phyloP scores from a whole-genome alignment of 768 basidiomycete genomes.

The Ramaria sp. region DNA sequence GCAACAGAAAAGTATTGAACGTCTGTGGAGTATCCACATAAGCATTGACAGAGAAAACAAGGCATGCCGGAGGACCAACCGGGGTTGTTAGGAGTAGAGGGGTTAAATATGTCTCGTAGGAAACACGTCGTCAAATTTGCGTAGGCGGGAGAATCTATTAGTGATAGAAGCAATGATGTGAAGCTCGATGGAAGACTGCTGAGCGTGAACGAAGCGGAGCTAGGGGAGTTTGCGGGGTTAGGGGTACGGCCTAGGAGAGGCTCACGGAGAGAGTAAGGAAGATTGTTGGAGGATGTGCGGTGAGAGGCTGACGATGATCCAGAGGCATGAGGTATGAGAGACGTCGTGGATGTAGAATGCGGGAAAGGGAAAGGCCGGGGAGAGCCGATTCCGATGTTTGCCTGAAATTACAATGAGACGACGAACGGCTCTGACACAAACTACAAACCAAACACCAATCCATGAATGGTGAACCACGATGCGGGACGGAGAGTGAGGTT shows the following conservation, averaged over 20 bases:
- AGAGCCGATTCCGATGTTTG: conserved; percentile 81
- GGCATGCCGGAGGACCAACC: conserved; percentile 10
- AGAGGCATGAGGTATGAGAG: not conserved
- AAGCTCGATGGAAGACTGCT: conserved; percentile 70
- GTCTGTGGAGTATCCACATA: conserved; percentile 9
- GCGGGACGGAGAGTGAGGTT: conserved; percentile 86
- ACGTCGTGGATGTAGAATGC: not conserved
- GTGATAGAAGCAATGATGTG: conserved; percentile 74
- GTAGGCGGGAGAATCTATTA: conserved; percentile 95
- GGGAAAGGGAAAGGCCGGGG: conserved; percentile 13
- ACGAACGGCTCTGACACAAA: not conserved
- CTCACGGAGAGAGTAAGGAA: conserved; percentile 31
- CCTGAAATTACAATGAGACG: conserved; percentile 29
- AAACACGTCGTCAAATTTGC: conserved; percentile 83
- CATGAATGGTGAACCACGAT: conserved; percentile 97
- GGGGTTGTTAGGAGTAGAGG: conserved; percentile 63
- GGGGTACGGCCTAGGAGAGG: conserved; percentile 23
- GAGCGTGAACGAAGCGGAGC: conserved; percentile 29
- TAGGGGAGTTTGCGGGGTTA: not conserved
- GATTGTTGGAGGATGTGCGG: conserved; percentile 10
- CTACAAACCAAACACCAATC: conserved; percentile 86
- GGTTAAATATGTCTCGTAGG: conserved; percentile 75
- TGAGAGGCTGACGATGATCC: conserved; percentile 3
- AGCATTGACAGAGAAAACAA: not conserved
- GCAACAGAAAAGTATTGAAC: conserved; percentile 93